phyloP scores from a whole-genome alignment of 2,329 filamentous ascomycete genomes.

The Neonectria hederae region DNA sequence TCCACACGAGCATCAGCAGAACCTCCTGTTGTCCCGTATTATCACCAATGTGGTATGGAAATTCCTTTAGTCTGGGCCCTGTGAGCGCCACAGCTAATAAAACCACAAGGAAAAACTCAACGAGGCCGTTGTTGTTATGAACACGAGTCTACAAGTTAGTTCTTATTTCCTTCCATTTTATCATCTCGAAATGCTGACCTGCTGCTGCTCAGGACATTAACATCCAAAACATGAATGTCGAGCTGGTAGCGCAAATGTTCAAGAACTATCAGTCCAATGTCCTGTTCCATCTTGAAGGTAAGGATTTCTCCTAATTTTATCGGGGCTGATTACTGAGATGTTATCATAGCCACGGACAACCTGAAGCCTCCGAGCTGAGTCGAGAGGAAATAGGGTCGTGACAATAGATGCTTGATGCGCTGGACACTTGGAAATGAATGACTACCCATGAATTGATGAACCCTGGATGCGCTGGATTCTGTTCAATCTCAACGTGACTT shows the following conservation, averaged over 20 bases:
- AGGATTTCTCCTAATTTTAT: constrained; percentile 16
- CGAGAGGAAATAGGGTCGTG: not conserved
- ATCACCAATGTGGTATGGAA: constrained; percentile 92
- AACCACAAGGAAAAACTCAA: constrained; percentile 92
- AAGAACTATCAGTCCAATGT: constrained; percentile 99
- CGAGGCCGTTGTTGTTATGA: constrained; percentile 90
- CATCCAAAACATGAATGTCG: constrained; percentile 98
- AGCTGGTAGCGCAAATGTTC: constrained; percentile 98
- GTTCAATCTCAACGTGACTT: not conserved
- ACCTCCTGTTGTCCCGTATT: constrained; percentile 89
- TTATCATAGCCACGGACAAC: constrained; percentile 76
- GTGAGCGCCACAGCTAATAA: constrained; percentile 9
- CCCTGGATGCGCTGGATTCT: not conserved
- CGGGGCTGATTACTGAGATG: not conserved
- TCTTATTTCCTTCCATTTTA: not conserved
- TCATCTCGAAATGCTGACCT: constrained; percentile 8
- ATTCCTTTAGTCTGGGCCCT: not conserved
- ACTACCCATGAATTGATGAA: constrained; percentile 30
- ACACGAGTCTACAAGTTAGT: constrained; percentile 84
- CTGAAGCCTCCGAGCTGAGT: constrained; percentile 72
- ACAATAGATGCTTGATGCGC: not conserved
- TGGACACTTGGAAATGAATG: constrained; percentile 2
- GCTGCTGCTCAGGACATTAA: constrained; percentile 81
- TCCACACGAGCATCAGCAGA: constrained; percentile 97
- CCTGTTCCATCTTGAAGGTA: constrained; percentile 95